Percentiles rank a stretch among this genome's conserved stretches.
Conservation (phyloP, 352 stramenopile species). For the Phytophthora ramorum region DNA sequence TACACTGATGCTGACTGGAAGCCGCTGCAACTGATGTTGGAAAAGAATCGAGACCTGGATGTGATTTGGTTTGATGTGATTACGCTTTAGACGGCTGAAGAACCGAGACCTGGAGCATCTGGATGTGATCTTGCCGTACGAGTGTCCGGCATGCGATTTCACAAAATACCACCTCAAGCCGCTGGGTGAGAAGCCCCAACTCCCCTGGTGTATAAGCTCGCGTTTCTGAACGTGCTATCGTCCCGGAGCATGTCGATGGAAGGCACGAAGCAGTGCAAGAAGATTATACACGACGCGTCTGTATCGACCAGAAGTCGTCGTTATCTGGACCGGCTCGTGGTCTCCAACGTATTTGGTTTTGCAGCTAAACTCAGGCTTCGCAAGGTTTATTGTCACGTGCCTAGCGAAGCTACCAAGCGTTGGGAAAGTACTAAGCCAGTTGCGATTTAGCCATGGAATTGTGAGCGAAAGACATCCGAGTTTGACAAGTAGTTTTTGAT, state of each 20-base stretch:
- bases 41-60: background rate
- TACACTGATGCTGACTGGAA: background rate
- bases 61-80: too few relatives aligned
- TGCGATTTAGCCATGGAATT: too few relatives aligned
- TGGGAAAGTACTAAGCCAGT: background rate
- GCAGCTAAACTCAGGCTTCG: background rate
- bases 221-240: background rate
- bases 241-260: background rate
- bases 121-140: background rate
- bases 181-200: background rate
- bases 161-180: background rate
- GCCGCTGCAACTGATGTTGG: background rate
- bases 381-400: background rate
- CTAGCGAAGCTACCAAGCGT: background rate
- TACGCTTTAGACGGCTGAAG: too few relatives aligned
- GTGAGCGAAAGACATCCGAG: too few relatives aligned
- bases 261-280: background rate
- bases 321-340: background rate
- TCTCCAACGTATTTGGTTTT: background rate
- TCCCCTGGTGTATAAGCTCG: background rate
- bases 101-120: background rate
- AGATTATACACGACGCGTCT: background rate
- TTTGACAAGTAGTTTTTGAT: too few relatives aligned
- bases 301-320: background rate
- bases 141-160: background rate